Conservation (phyloP, 257 asterid genomes). For the Cinchona pubescens region DNA sequence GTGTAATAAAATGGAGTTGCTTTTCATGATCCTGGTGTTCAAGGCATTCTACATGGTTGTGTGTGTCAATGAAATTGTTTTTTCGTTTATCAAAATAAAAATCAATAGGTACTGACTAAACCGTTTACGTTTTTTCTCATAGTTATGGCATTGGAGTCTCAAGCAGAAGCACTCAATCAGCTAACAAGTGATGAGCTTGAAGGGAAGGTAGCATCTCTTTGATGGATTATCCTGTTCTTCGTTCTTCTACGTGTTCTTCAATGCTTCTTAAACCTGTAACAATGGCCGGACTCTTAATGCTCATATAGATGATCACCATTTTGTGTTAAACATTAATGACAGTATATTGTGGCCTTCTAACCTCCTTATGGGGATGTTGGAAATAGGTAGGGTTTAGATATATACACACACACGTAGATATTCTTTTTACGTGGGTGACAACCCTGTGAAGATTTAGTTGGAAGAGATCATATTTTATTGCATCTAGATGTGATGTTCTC, state of each 20-base stretch:
- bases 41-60: background rate
- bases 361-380: background rate
- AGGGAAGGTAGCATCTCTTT: conserved; percentile 61
- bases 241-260: conserved; percentile 2
- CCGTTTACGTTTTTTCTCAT: conserved; percentile 18
- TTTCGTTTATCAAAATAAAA: background rate
- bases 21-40: background rate
- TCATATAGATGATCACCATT: background rate
- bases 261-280: background rate
- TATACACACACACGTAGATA: too few species aligned
- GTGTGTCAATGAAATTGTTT: background rate
- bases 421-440: too few species aligned
- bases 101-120: conserved; percentile 11
- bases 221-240: background rate
- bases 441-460: background rate
- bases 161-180: conserved; percentile 85
- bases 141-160: conserved; percentile 95
- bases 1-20: background rate
- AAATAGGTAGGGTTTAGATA: background rate
- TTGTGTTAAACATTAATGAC: background rate
- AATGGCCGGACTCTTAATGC: background rate
- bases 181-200: conserved; percentile 84
- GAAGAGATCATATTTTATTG: background rate
- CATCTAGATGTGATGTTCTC: background rate
- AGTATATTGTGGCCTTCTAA: background rate